These are phyloP conservation scores for Pugionium dolabratum DNA, from an alignment of 345 rosid genomes.

Conservation along the genomic window DNA sequence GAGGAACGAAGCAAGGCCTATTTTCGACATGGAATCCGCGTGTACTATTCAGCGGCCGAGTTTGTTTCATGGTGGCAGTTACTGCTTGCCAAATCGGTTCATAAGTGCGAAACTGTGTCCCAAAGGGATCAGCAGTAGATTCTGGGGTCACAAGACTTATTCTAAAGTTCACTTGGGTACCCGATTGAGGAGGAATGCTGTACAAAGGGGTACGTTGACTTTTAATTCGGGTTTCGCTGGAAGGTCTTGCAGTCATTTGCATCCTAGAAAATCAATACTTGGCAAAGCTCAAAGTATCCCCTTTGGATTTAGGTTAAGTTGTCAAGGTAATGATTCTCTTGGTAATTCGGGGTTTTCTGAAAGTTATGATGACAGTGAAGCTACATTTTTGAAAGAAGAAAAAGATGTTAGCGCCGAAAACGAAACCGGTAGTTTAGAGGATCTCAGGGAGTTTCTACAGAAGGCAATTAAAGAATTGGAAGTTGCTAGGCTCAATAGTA, in stretches of 20 bases:
- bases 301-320: slow-evolving; percentile 34
- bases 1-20: slow-evolving; percentile 30
- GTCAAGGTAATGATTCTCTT: slow-evolving; percentile 52
- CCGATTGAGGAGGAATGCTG: slow-evolving; percentile 39
- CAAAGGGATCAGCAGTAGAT: slow-evolving; percentile 41
- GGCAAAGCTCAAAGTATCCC: slow-evolving; percentile 35
- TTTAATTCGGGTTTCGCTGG: slow-evolving; percentile 40
- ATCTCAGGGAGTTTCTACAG: slow-evolving; percentile 58
- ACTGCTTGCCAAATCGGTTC: slow-evolving; percentile 36
- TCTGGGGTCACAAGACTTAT: slow-evolving; percentile 37
- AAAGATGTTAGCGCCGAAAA: slow-evolving; percentile 43
- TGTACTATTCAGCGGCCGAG: slow-evolving; percentile 51
- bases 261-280: slow-evolving; percentile 39
- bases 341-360: slow-evolving; percentile 50
- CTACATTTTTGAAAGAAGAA: slow-evolving; percentile 38
- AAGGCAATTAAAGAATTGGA: slow-evolving; percentile 69
- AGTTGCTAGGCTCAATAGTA: slow-evolving; percentile 73
- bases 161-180: slow-evolving; percentile 32
- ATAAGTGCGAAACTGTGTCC: slow-evolving; percentile 44
- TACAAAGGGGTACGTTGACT: slow-evolving; percentile 36
- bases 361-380: slow-evolving; percentile 42
- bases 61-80: slow-evolving; percentile 39
- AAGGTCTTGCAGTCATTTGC: slow-evolving; percentile 40
- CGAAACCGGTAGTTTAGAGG: slow-evolving; percentile 53
- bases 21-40: slow-evolving; percentile 58